Conservation (phyloP, 768 basidiomycete genomes). For the Russula virescens region DNA sequence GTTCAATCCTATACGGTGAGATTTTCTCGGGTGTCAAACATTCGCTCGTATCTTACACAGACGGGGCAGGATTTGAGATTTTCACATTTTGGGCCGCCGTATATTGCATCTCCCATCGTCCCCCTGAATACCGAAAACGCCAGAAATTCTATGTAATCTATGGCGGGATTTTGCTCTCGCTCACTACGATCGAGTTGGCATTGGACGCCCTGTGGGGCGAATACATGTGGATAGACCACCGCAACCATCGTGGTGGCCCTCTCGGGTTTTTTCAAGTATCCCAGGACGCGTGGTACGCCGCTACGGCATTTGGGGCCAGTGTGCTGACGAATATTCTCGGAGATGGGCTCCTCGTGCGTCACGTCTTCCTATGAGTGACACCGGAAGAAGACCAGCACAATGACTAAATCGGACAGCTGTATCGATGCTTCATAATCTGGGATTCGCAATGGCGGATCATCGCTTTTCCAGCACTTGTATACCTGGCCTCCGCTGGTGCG, state of each 20-base stretch:
- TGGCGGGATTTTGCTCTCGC: no score
- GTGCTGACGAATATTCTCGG: constrained; percentile 27
- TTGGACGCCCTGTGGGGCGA: constrained; percentile 27
- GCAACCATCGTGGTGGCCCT: no score
- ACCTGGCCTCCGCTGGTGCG: not conserved
- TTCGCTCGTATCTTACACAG: no score
- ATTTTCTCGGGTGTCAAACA: no score
- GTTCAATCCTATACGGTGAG: no score
- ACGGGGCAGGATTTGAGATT: no score
- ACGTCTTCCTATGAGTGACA: no score
- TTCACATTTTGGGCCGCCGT: not conserved
- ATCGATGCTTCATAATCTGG: constrained; percentile 21
- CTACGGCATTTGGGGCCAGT: constrained; percentile 26
- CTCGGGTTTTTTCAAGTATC: constrained; percentile 29
- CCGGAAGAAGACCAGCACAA: constrained; percentile 11
- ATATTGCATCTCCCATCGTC: not conserved
- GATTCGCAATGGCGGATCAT: constrained; percentile 24
- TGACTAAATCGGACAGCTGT: constrained; percentile 24
- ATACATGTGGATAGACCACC: no score
- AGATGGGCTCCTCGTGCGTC: constrained; percentile 30
- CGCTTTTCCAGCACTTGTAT: constrained; percentile 24
- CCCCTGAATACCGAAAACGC: not conserved
- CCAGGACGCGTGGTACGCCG: constrained; percentile 26
- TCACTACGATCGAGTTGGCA: constrained; percentile 26
- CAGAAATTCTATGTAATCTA: no score